phyloP scores from a whole-genome alignment of 345 rosid genomes.

The Corchorus capsularis region DNA sequence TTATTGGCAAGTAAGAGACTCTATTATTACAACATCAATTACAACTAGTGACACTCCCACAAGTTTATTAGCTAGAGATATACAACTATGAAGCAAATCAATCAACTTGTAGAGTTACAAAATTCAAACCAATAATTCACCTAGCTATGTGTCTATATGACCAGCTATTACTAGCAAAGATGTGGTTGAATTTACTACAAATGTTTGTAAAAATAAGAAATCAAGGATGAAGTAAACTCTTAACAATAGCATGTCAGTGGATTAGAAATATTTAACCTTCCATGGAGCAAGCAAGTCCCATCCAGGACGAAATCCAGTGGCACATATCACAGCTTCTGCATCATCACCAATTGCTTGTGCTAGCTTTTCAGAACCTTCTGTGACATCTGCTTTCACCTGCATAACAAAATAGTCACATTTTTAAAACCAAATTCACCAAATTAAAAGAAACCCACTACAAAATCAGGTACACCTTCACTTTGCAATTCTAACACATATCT shows the following conservation, averaged over 20 bases:
- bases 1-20: too few relatives aligned
- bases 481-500: not conserved
- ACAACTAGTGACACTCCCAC: too few relatives aligned
- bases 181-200: too few relatives aligned
- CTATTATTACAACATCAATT: too few relatives aligned
- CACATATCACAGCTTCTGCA: conserved; percentile 84
- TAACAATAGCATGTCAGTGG: not conserved
- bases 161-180: too few relatives aligned
- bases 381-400: conserved; percentile 90
- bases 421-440: not conserved
- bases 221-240: not conserved
- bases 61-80: too few relatives aligned
- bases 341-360: conserved; percentile 82
- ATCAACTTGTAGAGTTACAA: too few relatives aligned
- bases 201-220: not conserved
- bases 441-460: not conserved
- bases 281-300: conserved; percentile 86
- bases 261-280: conserved; percentile 48
- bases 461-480: not conserved
- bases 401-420: conserved; percentile 9
- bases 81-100: too few relatives aligned
- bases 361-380: conserved; percentile 75
- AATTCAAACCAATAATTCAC: too few relatives aligned
- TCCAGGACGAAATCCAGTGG: conserved; percentile 80
- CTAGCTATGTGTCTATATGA: too few relatives aligned